Base-by-base conservation (phyloP, 164 flowering plant genomes). In the Vitis labrusca region DNA sequence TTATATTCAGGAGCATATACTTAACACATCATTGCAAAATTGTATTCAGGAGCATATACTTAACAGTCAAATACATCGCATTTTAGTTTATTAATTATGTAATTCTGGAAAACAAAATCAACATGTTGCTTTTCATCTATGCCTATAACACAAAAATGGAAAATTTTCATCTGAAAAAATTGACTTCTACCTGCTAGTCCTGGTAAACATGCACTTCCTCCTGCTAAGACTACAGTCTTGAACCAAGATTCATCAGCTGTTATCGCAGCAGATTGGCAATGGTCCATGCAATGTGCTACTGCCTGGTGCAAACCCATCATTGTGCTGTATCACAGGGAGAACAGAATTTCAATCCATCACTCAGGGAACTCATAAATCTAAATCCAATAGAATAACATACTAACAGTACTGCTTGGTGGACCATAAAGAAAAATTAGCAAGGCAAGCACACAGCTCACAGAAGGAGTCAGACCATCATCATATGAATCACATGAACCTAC, bases 231-330 rank as follows among this genome's bases (percentile, higher is more conserved):
- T 14, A 95, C 84, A 44, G 94, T 93, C 85, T 91, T 91, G 85
- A 79, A 95, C 99, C 99, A 95, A 78, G 80, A 57, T 72, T 85
- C 85, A 74, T 94, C 94, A 59, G 73, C 78, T 0, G 81, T 70
- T 70, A 88, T 66, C 47, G 86, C 91, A 47, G 91, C 88, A 72
- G 78, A 85, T 63, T 83, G 84, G 73, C 96, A 91, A 76, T 91
- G 99, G 67, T 95, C 96, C 88, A 95, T 91, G 78, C 98, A 92
- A 64, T 89, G 96, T 60, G 91, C 97, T 61, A 93, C 89, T 8
- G 98, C 98, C 74, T 89, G 93, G 77, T 91, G 94, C 78, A 95
- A 75, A 66, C 89, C 90, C 97, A 92, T 91, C 16, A 90, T 70
- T 37, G 74, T 86, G 83, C 99, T 95, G 85, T 50, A 52, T 19